These are phyloP conservation scores for Trichopus zeylanicus DNA, from an alignment of 116 monocot species.

Conservation along the genomic window DNA sequence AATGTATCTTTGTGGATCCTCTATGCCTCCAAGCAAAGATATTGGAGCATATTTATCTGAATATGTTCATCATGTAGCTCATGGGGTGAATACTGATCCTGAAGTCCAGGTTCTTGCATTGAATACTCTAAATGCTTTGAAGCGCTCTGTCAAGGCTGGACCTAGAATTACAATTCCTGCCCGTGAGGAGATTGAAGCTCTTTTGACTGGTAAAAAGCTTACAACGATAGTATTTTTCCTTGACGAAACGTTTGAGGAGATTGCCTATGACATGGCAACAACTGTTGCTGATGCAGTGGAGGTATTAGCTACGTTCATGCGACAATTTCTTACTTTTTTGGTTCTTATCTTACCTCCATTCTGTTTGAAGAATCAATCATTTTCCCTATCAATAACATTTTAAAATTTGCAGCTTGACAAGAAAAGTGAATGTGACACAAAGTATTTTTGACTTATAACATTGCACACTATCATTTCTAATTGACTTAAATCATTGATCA, in stretches of 20 bases:
- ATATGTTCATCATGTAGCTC: slow-evolving; percentile 81
- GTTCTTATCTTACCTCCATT: background rate
- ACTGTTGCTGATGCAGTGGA: slow-evolving; percentile 97
- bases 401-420: too few species aligned
- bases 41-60: slow-evolving; percentile 88
- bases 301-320: slow-evolving; percentile 35
- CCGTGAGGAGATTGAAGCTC: slow-evolving; percentile 91
- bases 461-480: too few species aligned
- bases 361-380: background rate
- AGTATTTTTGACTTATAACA: too few species aligned
- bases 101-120: slow-evolving; percentile 75
- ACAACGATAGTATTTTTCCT: slow-evolving; percentile 98
- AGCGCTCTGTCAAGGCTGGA: slow-evolving; percentile 82
- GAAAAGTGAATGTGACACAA: too few species aligned
- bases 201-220: slow-evolving; percentile 69
- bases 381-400: too few species aligned
- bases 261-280: slow-evolving; percentile 94
- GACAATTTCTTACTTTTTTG: slow-evolving; percentile 1
- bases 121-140: slow-evolving; percentile 81
- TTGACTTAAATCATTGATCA: too few species aligned
- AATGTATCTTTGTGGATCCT: slow-evolving; percentile 89
- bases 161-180: slow-evolving; percentile 75
- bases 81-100: slow-evolving; percentile 53
- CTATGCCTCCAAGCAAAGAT: slow-evolving; percentile 95
- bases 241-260: slow-evolving; percentile 99